phyloP scores from a whole-genome alignment of 495 filamentous ascomycete genomes.

The Neurospora sp. region DNA sequence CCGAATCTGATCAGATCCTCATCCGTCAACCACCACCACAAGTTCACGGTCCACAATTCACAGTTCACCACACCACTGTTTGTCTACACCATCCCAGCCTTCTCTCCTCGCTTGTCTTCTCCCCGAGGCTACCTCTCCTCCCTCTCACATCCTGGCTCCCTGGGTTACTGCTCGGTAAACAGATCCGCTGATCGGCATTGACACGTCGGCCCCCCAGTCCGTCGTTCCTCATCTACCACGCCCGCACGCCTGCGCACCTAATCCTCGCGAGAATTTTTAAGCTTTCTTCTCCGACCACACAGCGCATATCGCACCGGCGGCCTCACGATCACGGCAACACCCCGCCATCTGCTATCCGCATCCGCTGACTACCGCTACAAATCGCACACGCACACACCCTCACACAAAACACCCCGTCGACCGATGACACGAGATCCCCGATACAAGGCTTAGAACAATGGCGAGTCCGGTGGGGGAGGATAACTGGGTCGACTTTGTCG shows the following conservation, averaged over 20 bases:
- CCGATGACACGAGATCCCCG: slow-evolving; percentile 19
- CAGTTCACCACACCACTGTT: not conserved
- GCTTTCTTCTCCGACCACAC: not conserved
- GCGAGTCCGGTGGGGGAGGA: slow-evolving; percentile 21
- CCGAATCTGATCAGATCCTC: not conserved
- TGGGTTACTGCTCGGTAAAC: not conserved
- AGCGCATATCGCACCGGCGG: not conserved
- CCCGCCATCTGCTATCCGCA: not conserved
- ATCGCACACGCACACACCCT: not conserved
- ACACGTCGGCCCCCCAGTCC: not conserved
- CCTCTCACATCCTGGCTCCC: not conserved
- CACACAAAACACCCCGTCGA: not conserved
- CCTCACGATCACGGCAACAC: not conserved
- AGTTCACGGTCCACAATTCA: not conserved
- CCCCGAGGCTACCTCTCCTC: not conserved
- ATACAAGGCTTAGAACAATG: slow-evolving; percentile 26
- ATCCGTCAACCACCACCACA: not conserved
- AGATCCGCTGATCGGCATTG: not conserved
- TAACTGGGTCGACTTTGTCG: slow-evolving; percentile 20
- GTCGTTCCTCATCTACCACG: not conserved
- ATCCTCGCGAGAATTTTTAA: not conserved
- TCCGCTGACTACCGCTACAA: not conserved
- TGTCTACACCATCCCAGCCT: not conserved
- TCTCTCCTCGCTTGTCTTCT: not conserved
- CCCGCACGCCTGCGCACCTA: not conserved